Evolutionary conservation across 257 asterid genomes (phyloP).

Genomic region (Leonotis leonurus): DNA sequence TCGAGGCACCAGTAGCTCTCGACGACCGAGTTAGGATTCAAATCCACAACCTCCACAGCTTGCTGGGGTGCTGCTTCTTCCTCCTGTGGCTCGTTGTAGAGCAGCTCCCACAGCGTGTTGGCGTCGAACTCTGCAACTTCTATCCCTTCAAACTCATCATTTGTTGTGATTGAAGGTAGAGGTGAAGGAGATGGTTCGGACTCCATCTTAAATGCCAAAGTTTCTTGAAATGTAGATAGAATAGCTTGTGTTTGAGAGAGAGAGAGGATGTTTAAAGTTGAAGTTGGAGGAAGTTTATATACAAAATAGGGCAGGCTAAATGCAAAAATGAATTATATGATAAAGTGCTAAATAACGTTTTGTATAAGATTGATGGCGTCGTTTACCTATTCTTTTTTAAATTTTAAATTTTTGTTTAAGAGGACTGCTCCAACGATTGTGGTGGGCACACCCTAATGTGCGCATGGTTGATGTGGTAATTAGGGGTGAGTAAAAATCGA

Average conservation of each 20-base stretch:
- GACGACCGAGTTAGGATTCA: not conserved
- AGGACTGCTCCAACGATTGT: too few species aligned
- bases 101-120: slow-evolving; percentile 27
- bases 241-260: slow-evolving; percentile 7
- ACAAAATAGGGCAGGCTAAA: slow-evolving; percentile 6
- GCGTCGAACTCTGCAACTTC: slow-evolving; percentile 32
- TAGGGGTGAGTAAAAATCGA: too few species aligned
- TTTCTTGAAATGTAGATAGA: not conserved
- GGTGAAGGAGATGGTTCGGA: slow-evolving; percentile 17
- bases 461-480: too few species aligned
- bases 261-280: slow-evolving; percentile 16
- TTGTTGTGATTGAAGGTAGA: slow-evolving; percentile 12
- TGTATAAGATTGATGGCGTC: slow-evolving; percentile 9
- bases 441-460: too few species aligned
- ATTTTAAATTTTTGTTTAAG: not conserved
- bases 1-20: slow-evolving; percentile 16
- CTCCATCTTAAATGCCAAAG: slow-evolving; percentile 24
- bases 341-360: slow-evolving; percentile 1
- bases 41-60: not conserved
- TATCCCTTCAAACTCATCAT: slow-evolving; percentile 32
- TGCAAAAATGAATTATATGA: not conserved
- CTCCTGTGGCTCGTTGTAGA: slow-evolving; percentile 27
- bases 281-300: slow-evolving; percentile 21
- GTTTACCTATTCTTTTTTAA: slow-evolving; percentile 12
- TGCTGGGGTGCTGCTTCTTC: slow-evolving; percentile 19